phyloP scores from a whole-genome alignment of 202 grass and related monocot genomes.

The Carex sylvatica region DNA sequence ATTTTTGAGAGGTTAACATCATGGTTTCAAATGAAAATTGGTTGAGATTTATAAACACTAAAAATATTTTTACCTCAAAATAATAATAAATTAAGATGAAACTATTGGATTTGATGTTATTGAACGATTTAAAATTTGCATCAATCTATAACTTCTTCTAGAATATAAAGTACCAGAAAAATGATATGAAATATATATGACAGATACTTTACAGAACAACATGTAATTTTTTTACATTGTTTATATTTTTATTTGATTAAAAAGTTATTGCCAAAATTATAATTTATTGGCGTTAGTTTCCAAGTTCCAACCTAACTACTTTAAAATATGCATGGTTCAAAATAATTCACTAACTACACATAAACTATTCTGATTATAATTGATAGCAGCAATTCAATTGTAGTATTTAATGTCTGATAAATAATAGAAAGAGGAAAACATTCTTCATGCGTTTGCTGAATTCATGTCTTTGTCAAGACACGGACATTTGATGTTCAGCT shows the following conservation, averaged over 20 bases:
- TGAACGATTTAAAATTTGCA: not conserved
- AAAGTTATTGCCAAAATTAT: not conserved
- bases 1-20: not conserved
- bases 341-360: not conserved
- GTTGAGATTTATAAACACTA: not conserved
- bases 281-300: not conserved
- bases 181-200: not conserved
- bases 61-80: no score
- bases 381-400: not conserved
- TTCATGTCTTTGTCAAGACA: not conserved
- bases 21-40: not conserved
- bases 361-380: not conserved
- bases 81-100: not conserved
- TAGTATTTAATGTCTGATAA: not conserved
- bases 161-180: not conserved
- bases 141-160: not conserved
- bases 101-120: not conserved
- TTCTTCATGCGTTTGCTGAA: not conserved
- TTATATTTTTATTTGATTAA: not conserved
- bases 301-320: not conserved
- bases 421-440: not conserved
- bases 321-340: not conserved
- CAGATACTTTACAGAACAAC: no score
- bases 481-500: not conserved
- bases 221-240: not conserved